Evolutionary conservation across 371 early-diverging fungal species (phyloP).

Genomic region (Nematocida minor): DNA sequence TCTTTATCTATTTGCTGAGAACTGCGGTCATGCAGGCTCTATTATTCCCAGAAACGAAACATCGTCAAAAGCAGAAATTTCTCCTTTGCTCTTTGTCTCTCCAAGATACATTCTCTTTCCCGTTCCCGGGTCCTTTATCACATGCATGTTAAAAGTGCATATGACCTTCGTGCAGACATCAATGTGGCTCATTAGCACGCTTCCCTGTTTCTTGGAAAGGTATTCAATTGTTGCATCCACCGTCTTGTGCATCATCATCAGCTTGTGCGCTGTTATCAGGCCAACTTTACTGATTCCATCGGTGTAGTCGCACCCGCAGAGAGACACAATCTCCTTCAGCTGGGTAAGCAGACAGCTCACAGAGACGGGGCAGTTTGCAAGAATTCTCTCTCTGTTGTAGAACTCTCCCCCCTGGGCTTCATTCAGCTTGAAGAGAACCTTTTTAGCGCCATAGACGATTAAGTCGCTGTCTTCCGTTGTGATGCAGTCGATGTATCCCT

Average conservation of each 20-base stretch:
- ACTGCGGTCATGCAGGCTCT: not conserved
- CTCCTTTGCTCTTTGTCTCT: not conserved
- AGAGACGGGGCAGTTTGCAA: not conserved
- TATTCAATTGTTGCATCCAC: slow-evolving; percentile 48
- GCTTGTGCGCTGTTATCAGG: slow-evolving; percentile 72
- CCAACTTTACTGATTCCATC: slow-evolving; percentile 77
- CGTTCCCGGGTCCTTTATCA: slow-evolving; percentile 61
- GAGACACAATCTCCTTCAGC: slow-evolving; percentile 80
- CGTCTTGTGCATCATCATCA: slow-evolving; percentile 64
- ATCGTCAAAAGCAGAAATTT: not conserved
- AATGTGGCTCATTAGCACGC: slow-evolving; percentile 51
- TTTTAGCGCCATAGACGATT: slow-evolving; percentile 77
- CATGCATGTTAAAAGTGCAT: slow-evolving; percentile 61
- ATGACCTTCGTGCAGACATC: slow-evolving; percentile 55
- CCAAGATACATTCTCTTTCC: slow-evolving; percentile 47
- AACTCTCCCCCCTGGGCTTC: slow-evolving; percentile 45
- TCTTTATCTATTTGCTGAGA: too few species aligned
- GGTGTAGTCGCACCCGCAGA: slow-evolving; percentile 91
- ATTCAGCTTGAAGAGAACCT: slow-evolving; percentile 62
- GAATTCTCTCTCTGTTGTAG: slow-evolving; percentile 52
- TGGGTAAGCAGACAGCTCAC: slow-evolving; percentile 54
- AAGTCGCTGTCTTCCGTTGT: slow-evolving; percentile 94
- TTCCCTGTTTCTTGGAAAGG: slow-evolving; percentile 24
- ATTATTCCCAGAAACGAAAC: slow-evolving; percentile 37
- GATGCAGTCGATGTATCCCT: slow-evolving; percentile 71